Conservation (phyloP, 306 rosid genomes). For the Vachellia pachyceras region DNA sequence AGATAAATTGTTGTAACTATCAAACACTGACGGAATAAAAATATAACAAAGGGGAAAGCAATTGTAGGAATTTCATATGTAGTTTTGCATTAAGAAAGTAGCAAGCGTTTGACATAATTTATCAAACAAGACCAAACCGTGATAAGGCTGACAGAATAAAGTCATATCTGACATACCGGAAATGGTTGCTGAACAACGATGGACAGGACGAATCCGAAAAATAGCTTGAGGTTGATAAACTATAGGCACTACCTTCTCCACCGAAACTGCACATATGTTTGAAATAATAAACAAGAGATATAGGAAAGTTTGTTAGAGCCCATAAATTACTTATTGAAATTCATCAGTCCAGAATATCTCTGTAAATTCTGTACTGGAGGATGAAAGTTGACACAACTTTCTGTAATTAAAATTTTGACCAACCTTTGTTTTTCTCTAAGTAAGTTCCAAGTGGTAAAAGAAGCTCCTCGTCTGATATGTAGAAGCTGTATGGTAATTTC, state of each 20-base stretch:
- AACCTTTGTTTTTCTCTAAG: conserved; percentile 83
- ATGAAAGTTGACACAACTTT: background rate
- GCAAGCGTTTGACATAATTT: background rate
- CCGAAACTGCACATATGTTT: conserved; percentile 67
- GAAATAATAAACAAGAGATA: conserved; percentile 12
- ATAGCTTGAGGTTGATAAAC: conserved; percentile 97
- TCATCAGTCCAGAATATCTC: background rate
- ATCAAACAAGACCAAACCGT: background rate
- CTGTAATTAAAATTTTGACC: conserved; percentile 22
- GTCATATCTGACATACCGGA: conserved; percentile 60
- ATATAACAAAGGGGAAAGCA: background rate
- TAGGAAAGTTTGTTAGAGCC: background rate
- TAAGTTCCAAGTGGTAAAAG: conserved; percentile 70
- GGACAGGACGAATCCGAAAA: conserved; percentile 83
- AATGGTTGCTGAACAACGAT: conserved; percentile 91
- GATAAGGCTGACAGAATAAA: conserved; percentile 7
- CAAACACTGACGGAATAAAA: background rate
- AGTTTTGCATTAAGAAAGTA: background rate
- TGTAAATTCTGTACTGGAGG: background rate
- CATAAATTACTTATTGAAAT: background rate
- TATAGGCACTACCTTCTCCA: conserved; percentile 87
- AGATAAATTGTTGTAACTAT: background rate
- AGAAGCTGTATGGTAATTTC: conserved; percentile 87
- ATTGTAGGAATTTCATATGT: background rate
- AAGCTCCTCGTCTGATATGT: conserved; percentile 81